Conservation (phyloP, 2,329 filamentous ascomycete species). For the Leptographium radiaticola region DNA sequence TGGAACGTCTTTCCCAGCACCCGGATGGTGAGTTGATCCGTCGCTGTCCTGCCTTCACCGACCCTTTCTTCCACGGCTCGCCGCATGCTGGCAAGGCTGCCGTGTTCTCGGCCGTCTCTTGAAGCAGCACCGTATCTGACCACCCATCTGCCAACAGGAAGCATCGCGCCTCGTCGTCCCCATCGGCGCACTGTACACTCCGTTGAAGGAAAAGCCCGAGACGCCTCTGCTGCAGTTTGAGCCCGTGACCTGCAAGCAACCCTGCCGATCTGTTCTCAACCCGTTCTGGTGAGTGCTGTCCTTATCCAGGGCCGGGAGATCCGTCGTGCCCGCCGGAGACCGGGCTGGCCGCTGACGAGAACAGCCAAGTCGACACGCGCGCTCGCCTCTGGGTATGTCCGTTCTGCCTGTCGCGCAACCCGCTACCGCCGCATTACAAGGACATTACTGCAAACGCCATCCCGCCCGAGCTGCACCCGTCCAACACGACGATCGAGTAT, state of each 20-base stretch:
- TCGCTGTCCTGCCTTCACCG: neutral
- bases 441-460: conserved; percentile 76
- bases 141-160: conserved; percentile 43
- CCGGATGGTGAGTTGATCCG: conserved; percentile 61
- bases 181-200: conserved; percentile 91
- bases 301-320: no score
- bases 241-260: conserved; percentile 90
- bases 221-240: conserved; percentile 88
- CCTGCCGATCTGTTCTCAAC: conserved; percentile 90
- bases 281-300: conserved; percentile 67
- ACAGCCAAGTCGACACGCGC: conserved; percentile 69
- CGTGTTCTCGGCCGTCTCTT: neutral
- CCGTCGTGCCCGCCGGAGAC: no score
- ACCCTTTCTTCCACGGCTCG: neutral
- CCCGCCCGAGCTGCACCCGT: conserved; percentile 68
- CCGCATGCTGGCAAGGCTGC: neutral
- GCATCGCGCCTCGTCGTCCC: conserved; percentile 88
- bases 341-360: neutral
- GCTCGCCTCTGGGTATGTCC: conserved; percentile 81
- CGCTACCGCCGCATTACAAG: conserved; percentile 76
- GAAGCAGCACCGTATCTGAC: neutral
- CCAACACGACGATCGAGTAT: conserved; percentile 85
- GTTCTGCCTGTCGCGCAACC: conserved; percentile 75
- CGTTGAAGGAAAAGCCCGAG: conserved; percentile 86
- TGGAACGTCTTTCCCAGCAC: conserved; percentile 99